Base-by-base conservation (phyloP, 352 stramenopile genomes). In the Phytophthora pistaciae region DNA sequence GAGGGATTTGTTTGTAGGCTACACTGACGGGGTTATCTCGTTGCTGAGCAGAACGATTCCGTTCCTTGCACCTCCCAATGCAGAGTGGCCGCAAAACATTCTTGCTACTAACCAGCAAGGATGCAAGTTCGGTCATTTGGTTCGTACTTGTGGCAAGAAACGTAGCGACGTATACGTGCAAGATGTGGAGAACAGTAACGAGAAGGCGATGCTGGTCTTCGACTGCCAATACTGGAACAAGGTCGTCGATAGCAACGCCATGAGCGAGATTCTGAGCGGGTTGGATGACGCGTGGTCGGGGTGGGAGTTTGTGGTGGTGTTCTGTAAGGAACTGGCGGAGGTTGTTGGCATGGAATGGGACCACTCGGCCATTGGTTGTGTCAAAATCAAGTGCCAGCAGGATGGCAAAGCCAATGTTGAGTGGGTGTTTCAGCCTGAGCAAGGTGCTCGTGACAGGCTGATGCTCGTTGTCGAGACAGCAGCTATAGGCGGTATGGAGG, bases 71-170 rank as follows among this genome's bases (percentile, higher is more conserved):
- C 49, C 59, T 14, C 48, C 33, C n/a, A 59, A 66, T 31, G 59
- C 59, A 23, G 20, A 40, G 44, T 66, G 48, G 48, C 59, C 59
- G 20, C 9, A 52, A 53, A 46, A 11, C 49, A 59, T 66, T 36
- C n/a, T 66, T 11, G 31, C 50, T 3, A 40, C n/a, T 21, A 42
- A 33, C 18, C 2, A 8, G 3, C 4, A 42, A 9, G 59, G 42
- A 16, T 66, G 59, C 48, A 66, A 59, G 0, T 66, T 66, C 16
- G 59, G 59, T 21, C 46, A 66, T 40, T 40, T 66, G 18, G 42
- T 66, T 66, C 31, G 59, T 8, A 7, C 18, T 29, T 9, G 10
- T 1, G 52, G 58, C 42, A 5, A 21, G 14, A 8, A 58, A 29
- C 50, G 46, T 53, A 53, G 59, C 42, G 46, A 58, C 3, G 20